phyloP scores from a whole-genome alignment of 495 filamentous ascomycete species.

The Cenococcum geophilum region DNA sequence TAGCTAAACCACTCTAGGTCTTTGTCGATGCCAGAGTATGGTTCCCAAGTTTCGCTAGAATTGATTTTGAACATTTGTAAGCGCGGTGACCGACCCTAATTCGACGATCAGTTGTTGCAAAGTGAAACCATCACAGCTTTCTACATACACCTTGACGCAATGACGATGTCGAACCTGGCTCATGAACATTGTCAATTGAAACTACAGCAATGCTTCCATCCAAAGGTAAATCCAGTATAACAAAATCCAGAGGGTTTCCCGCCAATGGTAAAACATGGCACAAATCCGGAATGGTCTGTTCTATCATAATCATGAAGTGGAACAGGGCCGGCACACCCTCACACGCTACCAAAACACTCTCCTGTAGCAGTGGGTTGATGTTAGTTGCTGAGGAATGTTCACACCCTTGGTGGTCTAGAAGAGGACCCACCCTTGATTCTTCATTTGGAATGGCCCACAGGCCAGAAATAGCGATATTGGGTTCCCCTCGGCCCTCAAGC shows the following conservation, averaged over 20 bases:
- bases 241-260: constrained; percentile 34
- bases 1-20: constrained; percentile 22
- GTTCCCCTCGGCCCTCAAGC: constrained; percentile 8
- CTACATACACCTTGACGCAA: constrained; percentile 22
- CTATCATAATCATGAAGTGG: constrained; percentile 9
- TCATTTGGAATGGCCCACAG: constrained; percentile 25
- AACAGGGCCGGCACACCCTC: constrained; percentile 35
- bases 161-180: constrained; percentile 29
- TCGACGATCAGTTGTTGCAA: neutral
- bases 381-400: neutral
- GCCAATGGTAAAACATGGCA: constrained; percentile 11
- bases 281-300: neutral
- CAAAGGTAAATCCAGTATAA: constrained; percentile 9
- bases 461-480: constrained; percentile 31
- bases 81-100: constrained; percentile 10
- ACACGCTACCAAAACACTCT: constrained; percentile 30
- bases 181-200: constrained; percentile 34
- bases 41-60: constrained; percentile 10
- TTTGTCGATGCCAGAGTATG: neutral
- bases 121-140: neutral
- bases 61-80: constrained; percentile 19
- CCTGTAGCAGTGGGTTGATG: constrained; percentile 13
- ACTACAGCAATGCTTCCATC: constrained; percentile 14
- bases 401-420: neutral
- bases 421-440: constrained; percentile 6